Conservation (phyloP, 108 stramenopile genomes). For the Cylindrotheca fusiformis region DNA sequence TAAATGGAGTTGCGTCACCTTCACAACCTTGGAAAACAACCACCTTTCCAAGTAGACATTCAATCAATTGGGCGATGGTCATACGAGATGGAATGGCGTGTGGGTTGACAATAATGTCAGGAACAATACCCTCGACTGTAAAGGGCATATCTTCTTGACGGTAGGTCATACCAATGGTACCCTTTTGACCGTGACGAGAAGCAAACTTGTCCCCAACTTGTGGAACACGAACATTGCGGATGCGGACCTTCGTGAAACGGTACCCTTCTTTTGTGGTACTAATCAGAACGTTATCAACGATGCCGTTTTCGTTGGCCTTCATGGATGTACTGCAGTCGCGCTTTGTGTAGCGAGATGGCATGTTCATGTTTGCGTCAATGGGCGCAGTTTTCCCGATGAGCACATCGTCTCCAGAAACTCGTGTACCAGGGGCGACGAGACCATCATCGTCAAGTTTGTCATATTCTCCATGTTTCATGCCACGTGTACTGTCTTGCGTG, state of each 20-base stretch:
- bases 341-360: constrained; percentile 88
- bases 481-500: constrained; percentile 68
- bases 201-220: constrained; percentile 76
- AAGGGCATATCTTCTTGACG: constrained; percentile 99
- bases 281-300: constrained; percentile 93
- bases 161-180: constrained; percentile 98
- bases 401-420: constrained; percentile 95
- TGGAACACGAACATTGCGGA: constrained; percentile 95
- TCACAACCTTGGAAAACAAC: constrained; percentile 94
- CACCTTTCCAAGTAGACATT: constrained; percentile 97
- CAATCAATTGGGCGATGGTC: constrained; percentile 99
- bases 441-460: constrained; percentile 98
- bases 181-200: constrained; percentile 99
- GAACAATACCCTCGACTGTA: constrained; percentile 94
- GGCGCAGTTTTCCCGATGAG: constrained; percentile 97
- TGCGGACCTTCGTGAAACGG: constrained; percentile 95
- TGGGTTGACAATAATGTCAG: constrained; percentile 99
- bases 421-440: constrained; percentile 91
- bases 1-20: constrained; percentile 98
- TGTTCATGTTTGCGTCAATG: constrained; percentile 58
- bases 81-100: constrained; percentile 99
- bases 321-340: constrained; percentile 94
- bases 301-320: constrained; percentile 97
- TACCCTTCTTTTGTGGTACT: constrained; percentile 93
- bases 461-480: constrained; percentile 96